Evolutionary conservation across 352 stramenopile genomes (phyloP), one percentile per base, ranked within the genome.

Genomic region (Thalassiosira exigua): DNA sequence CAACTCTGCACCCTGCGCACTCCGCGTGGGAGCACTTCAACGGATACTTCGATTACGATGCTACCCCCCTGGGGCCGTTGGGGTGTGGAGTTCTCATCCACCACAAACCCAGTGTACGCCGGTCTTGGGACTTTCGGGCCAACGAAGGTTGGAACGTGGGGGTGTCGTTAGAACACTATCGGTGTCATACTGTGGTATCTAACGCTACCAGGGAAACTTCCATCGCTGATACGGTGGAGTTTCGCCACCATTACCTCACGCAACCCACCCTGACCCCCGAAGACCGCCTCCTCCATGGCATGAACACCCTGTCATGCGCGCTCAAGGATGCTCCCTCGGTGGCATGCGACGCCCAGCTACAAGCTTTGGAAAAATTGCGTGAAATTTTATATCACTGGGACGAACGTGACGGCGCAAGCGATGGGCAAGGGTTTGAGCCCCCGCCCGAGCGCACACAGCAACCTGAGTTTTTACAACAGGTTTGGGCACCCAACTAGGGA

Each of bases 71-170:
- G n/a, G n/a, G n/a, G n/a, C n/a, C n/a, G n/a, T n/a, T n/a, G n/a
- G n/a, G n/a, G n/a, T n/a, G n/a, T n/a, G n/a, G n/a, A n/a, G n/a
- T n/a, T n/a, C n/a, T n/a, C n/a, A n/a, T n/a, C n/a, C n/a, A n/a
- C n/a, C n/a, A n/a, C n/a, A n/a, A n/a, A n/a, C n/a, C 58, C 30
- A 39, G 32, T 42, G 56, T 44, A 0, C 73, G 51, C 32, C 17
- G 7, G 1, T 70, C 72, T 19, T 86, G 79, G 79, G 42, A 69
- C 2, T 69, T 59, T 12, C 52, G 74, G 17, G 57, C 11, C n/a
- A n/a, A n/a, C n/a, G n/a, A n/a, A n/a, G n/a, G n/a, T n/a, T n/a
- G n/a, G n/a, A n/a, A n/a, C n/a, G n/a, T n/a, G n/a, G n/a, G n/a
- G n/a, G n/a, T n/a, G n/a, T n/a, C n/a, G n/a, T n/a, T n/a, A n/a